phyloP scores from a whole-genome alignment of 768 basidiomycete genomes.

The Amyloporia xantha region DNA sequence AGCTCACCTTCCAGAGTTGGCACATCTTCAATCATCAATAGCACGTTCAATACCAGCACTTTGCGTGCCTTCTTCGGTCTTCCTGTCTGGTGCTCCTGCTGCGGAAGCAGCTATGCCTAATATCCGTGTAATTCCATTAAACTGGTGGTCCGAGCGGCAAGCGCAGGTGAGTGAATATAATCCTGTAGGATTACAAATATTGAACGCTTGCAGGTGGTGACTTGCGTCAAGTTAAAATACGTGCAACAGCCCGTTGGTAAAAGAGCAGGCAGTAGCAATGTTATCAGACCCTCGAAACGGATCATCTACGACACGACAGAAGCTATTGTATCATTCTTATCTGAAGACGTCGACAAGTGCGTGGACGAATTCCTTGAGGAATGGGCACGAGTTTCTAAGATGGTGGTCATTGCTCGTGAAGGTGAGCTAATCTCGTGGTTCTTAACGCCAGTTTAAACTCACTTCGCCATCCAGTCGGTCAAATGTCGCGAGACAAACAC shows the following conservation, averaged over 20 bases:
- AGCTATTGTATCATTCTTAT: conserved; percentile 84
- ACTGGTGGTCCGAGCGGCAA: conserved; percentile 86
- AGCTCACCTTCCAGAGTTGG: conserved; percentile 38
- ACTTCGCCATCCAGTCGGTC: conserved; percentile 78
- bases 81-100: conserved; percentile 77
- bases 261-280: conserved; percentile 43
- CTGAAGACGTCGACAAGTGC: conserved; percentile 80
- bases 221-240: conserved; percentile 86
- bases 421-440: conserved; percentile 35
- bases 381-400: conserved; percentile 89
- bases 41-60: conserved; percentile 76
- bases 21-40: conserved; percentile 63
- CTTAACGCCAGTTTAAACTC: background rate
- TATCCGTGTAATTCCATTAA: conserved; percentile 79
- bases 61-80: conserved; percentile 75
- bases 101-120: conserved; percentile 92
- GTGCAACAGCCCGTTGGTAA: conserved; percentile 83
- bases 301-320: conserved; percentile 88
- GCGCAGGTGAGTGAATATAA: conserved; percentile 37
- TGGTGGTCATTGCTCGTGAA: conserved; percentile 89
- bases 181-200: background rate
- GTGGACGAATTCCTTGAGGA: conserved; percentile 89
- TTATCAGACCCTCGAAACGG: conserved; percentile 79
- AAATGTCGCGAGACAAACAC: conserved; percentile 66
- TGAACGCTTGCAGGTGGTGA: conserved; percentile 55